Base-by-base conservation (phyloP, 2,329 filamentous ascomycete genomes). In the Aspergillus ochraceus region DNA sequence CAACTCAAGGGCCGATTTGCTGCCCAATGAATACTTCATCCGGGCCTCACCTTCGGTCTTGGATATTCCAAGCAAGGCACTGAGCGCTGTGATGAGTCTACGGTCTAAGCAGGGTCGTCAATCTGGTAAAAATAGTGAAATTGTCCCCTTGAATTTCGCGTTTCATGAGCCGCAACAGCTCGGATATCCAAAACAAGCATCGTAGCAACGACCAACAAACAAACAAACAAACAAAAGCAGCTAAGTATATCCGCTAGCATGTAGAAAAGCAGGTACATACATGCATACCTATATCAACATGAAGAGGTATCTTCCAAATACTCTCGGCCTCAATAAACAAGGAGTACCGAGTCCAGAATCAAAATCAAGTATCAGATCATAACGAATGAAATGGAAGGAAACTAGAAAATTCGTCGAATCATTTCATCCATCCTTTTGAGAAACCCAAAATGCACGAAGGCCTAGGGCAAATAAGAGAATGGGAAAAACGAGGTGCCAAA, bases 1-100 rank as follows among this genome's bases (percentile, higher is more conserved):
- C 59, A 61, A 53, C 59, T 47, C 56, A 61, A 58, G 24, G 32
- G 52, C 60, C 57, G 52, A 50, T 49, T 64, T 62, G 62, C 62
- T 64, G 62, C 62, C 62, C 62, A 64, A 64, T 62, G 56, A 45
- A 17, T 49, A 52, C 60, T 49, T 60, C 22, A 36, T 47, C 22
- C 32, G 53, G 54, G 61, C 52, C 57, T 59, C 54, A 57, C 55
- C 51, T 55, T 56, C 53, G 58, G 19, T 50, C 50, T 26, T 42
- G 32, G 12, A 12, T 14, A 11, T 14, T 14, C 32, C 32, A 11
- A 36, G 32, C 11, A 14, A 36, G 32, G 32, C 32, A 36, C 32
- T 17, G 12, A 42, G 39, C n/a, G 14, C 12, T 3, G n/a, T 42
- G 39, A 42, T 19, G 14, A 17, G 14, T 42, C 39, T 42, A 20